phyloP scores from a whole-genome alignment of 2,329 filamentous ascomycete genomes.

The Huntiella bhutanensis region DNA sequence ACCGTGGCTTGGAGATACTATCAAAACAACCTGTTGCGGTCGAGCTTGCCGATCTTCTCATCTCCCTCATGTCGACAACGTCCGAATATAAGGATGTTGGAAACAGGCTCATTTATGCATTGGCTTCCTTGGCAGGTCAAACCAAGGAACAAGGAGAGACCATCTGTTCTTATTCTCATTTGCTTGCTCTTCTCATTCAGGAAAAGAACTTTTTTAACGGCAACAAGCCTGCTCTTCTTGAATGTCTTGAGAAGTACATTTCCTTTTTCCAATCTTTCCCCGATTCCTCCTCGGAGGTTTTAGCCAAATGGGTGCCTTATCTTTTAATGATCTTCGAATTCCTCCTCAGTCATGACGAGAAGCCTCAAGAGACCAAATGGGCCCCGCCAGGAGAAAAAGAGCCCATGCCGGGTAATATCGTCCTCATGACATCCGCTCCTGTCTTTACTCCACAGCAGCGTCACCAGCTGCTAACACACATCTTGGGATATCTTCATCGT shows the following conservation, averaged over 20 bases:
- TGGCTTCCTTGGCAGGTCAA: constrained; percentile 49
- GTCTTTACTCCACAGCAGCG: constrained; percentile 30
- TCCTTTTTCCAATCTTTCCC: constrained; percentile 56
- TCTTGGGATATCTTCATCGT: constrained; percentile 69
- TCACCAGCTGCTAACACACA: constrained; percentile 48
- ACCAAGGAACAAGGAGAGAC: constrained; percentile 41
- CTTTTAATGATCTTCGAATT: constrained; percentile 80
- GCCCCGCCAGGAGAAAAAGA: constrained; percentile 31
- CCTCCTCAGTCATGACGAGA: constrained; percentile 72
- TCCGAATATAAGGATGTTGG: constrained; percentile 36
- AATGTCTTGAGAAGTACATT: constrained; percentile 58
- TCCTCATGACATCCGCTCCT: constrained; percentile 24
- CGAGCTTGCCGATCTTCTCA: constrained; percentile 74
- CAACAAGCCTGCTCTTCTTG: constrained; percentile 54
- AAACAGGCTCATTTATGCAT: constrained; percentile 61
- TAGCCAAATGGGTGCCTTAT: constrained; percentile 85
- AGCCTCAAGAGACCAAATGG: constrained; percentile 60
- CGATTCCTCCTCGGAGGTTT: constrained; percentile 50
- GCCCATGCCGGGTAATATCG: constrained; percentile 15
- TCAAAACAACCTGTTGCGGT: constrained; percentile 79
- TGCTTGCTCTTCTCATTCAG: constrained; percentile 74
- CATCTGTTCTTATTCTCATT: constrained; percentile 77
- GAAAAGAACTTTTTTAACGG: constrained; percentile 63
- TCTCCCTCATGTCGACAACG: constrained; percentile 46
- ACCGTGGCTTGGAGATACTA: constrained; percentile 77